Evolutionary conservation across 495 filamentous ascomycete genomes (phyloP).

Genomic region (Neurospora sp.): DNA sequence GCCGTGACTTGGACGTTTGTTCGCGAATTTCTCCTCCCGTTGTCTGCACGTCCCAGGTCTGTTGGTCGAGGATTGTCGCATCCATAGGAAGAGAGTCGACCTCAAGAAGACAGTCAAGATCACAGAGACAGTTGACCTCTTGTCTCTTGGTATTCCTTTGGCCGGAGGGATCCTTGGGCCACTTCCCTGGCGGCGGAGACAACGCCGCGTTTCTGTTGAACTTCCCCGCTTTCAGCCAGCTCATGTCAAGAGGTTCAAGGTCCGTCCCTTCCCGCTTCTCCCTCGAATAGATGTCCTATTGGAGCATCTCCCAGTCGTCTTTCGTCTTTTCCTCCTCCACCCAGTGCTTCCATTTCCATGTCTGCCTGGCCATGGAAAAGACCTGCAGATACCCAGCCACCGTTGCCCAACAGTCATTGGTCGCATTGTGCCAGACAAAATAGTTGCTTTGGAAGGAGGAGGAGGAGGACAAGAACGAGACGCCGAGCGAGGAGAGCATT

Average conservation of each 20-base stretch:
- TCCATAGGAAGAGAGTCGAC: too few species aligned
- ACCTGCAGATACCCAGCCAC: neutral
- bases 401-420: neutral
- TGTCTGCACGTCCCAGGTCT: too few species aligned
- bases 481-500: neutral
- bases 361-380: neutral
- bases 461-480: neutral
- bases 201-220: neutral
- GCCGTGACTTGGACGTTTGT: too few species aligned
- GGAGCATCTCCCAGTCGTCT: accelerated
- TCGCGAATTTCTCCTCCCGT: too few species aligned
- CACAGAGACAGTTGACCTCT: neutral
- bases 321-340: neutral
- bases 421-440: neutral
- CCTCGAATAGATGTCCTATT: neutral
- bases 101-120: too few species aligned
- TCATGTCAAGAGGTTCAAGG: neutral
- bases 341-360: neutral
- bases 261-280: neutral
- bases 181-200: neutral
- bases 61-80: too few species aligned
- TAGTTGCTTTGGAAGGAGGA: neutral
- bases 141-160: neutral
- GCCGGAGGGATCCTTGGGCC: neutral
- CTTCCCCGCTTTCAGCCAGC: neutral